These are phyloP conservation scores for Desmodesmus armatus DNA, from an alignment of 139 green algal genomes.

Conservation along the genomic window DNA sequence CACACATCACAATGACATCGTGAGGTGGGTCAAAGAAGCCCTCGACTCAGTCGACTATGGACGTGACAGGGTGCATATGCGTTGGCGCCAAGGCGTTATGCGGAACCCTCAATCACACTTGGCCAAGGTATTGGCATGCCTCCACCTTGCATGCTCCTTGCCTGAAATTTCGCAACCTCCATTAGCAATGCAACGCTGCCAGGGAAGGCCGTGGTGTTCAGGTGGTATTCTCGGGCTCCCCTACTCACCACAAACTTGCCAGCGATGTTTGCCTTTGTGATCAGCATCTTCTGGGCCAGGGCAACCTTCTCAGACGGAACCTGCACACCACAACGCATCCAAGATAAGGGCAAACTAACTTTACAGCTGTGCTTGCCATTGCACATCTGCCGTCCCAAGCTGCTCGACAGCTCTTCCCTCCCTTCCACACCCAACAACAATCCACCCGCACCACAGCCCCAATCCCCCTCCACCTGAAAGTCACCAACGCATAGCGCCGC, in stretches of 20 bases:
- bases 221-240: constrained; percentile 67
- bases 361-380: neutral
- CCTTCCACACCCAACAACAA: neutral
- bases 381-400: neutral
- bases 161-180: neutral
- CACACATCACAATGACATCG: neutral
- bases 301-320: constrained; percentile 44
- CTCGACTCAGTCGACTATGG: no score
- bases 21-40: no score
- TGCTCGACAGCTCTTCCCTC: neutral
- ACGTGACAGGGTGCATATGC: no score
- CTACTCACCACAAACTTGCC: constrained; percentile 82
- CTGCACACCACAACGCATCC: no score
- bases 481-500: neutral
- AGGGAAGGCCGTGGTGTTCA: constrained; percentile 63
- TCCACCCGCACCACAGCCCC: neutral
- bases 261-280: constrained; percentile 83
- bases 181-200: neutral
- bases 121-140: constrained; percentile 72
- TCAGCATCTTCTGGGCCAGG: constrained; percentile 83
- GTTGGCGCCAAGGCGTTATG: constrained; percentile 69
- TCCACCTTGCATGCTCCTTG: constrained; percentile 58
- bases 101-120: constrained; percentile 76
- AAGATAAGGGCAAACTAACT: neutral
- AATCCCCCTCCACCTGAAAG: no score